phyloP scores from a whole-genome alignment of 176 grass and related monocot species.

The Saccharum officinarum region DNA sequence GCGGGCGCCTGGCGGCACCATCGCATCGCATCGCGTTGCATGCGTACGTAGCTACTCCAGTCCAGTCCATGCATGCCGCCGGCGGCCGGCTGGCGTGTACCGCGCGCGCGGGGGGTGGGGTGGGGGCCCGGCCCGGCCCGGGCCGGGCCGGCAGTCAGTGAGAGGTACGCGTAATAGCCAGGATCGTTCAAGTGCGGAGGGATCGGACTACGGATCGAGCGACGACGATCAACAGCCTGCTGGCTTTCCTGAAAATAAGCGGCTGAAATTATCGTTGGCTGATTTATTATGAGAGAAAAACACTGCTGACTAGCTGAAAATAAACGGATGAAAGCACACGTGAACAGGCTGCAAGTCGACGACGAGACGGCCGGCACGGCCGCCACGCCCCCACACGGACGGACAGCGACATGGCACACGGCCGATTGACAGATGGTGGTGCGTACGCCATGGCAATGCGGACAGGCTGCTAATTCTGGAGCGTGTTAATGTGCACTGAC shows the following conservation, averaged over 20 bases:
- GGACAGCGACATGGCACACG: conserved; percentile 17
- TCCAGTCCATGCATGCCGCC: not conserved
- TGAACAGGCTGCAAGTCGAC: no score
- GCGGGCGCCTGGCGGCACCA: no score
- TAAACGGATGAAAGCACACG: no score
- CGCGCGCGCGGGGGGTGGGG: no score
- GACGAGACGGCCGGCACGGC: not conserved
- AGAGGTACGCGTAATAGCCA: not conserved
- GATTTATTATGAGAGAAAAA: no score
- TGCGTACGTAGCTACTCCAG: not conserved
- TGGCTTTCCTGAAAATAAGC: no score
- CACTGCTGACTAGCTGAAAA: no score
- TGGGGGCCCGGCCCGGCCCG: no score
- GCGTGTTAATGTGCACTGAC: conserved; percentile 26
- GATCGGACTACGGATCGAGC: no score
- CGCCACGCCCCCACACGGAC: not conserved
- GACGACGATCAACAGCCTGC: not conserved
- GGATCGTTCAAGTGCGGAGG: not conserved
- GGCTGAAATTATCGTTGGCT: no score
- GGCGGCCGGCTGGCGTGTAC: not conserved
- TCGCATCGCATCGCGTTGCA: not conserved
- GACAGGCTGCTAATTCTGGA: conserved; percentile 1
- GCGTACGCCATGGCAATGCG: not conserved
- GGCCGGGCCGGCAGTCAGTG: no score
- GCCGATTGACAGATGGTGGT: not conserved